These are phyloP conservation scores for Rhodotorula sphaerocarpa DNA, from an alignment of 768 basidiomycete species.

Conservation along the genomic window DNA sequence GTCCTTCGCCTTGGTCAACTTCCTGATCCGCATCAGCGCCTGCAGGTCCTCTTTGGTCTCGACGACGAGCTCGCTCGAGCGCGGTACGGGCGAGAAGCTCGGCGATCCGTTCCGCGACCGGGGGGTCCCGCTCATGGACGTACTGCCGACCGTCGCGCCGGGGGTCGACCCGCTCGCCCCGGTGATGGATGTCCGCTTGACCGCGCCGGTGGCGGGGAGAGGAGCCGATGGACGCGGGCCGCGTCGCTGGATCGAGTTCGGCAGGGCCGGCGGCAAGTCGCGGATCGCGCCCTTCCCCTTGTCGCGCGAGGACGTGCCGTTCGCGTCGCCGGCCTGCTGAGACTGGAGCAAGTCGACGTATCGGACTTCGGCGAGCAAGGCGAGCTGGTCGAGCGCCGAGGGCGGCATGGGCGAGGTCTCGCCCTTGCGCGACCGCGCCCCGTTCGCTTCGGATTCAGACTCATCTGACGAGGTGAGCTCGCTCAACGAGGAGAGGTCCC, in stretches of 20 bases:
- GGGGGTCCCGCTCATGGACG: not conserved
- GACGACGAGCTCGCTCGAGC: conserved; percentile 17
- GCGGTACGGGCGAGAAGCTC: not conserved
- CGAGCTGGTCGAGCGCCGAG: conserved; percentile 20
- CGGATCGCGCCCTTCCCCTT: not conserved
- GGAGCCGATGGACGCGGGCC: not conserved
- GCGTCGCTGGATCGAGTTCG: not conserved
- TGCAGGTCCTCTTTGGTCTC: conserved; percentile 34
- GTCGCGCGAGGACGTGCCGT: not conserved
- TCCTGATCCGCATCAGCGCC: conserved; percentile 30
- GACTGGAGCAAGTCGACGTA: conserved; percentile 12
- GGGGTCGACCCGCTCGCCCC: conserved; percentile 1
- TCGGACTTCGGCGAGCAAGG: conserved; percentile 25
- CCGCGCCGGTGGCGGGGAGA: not conserved
- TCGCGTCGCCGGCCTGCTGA: not conserved
- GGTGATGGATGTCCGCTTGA: not conserved
- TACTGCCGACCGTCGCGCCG: not conserved
- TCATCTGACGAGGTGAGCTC: conserved; percentile 19
- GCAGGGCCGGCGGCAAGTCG: conserved; percentile 1
- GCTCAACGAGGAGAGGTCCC: conserved; percentile 16
- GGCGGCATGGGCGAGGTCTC: not conserved
- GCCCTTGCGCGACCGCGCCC: not conserved
- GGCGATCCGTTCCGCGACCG: not conserved
- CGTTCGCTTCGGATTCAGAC: not conserved
- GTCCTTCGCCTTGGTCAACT: conserved; percentile 5